phyloP scores from a whole-genome alignment of 805 yeast genomes.

The Lipomyces lipofer region DNA sequence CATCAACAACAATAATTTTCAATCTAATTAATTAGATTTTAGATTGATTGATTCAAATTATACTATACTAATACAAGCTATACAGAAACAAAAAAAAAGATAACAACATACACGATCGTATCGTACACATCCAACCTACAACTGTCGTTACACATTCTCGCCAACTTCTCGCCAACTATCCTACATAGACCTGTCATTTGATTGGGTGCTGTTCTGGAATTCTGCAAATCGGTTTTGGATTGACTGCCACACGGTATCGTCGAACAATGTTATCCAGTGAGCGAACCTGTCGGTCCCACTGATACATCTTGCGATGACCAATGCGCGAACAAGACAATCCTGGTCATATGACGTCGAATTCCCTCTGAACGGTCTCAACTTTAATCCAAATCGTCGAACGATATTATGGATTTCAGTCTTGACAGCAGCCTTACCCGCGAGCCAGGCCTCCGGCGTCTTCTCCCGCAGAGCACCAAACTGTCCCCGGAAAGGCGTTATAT shows the following conservation, averaged over 20 bases:
- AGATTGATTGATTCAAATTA: too few relatives aligned
- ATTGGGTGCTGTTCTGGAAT: too few relatives aligned
- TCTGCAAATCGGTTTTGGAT: not conserved
- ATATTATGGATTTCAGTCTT: not conserved
- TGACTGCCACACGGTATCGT: not conserved
- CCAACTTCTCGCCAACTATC: too few relatives aligned
- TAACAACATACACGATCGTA: too few relatives aligned
- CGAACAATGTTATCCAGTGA: not conserved
- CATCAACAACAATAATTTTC: too few relatives aligned
- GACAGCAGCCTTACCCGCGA: not conserved
- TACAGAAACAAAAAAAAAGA: too few relatives aligned
- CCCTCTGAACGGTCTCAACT: not conserved
- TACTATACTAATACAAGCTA: too few relatives aligned
- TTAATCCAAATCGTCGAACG: not conserved
- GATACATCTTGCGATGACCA: not conserved
- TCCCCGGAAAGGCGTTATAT: not conserved
- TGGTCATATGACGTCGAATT: not conserved
- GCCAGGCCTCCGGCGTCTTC: slow-evolving; percentile 1
- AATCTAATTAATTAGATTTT: too few relatives aligned
- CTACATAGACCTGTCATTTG: too few relatives aligned
- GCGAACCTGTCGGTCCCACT: not conserved
- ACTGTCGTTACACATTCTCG: too few relatives aligned
- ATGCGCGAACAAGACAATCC: not conserved
- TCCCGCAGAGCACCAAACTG: not conserved
- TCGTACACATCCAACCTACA: too few relatives aligned